Percentiles rank a stretch among this genome's conserved stretches.
Conservation (phyloP, 2,329 filamentous ascomycete species). For the Colletotrichum karsti region DNA sequence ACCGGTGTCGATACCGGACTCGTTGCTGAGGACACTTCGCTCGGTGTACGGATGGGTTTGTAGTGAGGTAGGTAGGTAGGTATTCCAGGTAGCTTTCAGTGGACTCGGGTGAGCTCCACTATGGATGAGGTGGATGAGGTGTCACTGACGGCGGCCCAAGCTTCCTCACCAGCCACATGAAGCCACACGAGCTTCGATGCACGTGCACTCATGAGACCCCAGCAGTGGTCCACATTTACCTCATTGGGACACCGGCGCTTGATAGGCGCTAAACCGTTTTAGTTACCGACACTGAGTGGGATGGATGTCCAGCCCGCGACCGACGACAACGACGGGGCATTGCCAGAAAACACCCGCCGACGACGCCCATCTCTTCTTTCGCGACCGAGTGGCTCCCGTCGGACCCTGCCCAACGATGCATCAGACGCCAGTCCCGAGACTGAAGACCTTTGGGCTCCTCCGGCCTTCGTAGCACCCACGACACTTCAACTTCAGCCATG, state of each 20-base stretch:
- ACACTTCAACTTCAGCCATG: not conserved
- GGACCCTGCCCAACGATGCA: not conserved
- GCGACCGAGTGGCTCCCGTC: not conserved
- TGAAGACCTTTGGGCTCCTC: slow-evolving; percentile 12
- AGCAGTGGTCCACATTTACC: not conserved
- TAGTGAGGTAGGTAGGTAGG: not conserved
- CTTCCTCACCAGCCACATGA: not conserved
- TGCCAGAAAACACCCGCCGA: slow-evolving; percentile 2
- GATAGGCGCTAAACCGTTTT: slow-evolving; percentile 24
- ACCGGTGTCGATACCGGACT: slow-evolving; percentile 3
- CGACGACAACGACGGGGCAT: not conserved
- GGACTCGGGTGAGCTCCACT: not conserved
- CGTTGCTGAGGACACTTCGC: slow-evolving; percentile 21
- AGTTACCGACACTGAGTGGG: slow-evolving; percentile 25
- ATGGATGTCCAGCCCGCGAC: slow-evolving; percentile 7
- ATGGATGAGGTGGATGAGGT: not conserved
- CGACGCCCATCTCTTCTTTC: not conserved
- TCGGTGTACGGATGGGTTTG: slow-evolving; percentile 12
- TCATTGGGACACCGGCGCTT: slow-evolving; percentile 24
- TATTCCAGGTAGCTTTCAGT: not conserved
- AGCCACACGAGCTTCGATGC: not conserved
- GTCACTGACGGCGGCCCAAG: no score
- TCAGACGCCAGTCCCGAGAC: not conserved
- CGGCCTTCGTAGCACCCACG: slow-evolving; percentile 8
- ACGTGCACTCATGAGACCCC: not conserved